phyloP scores from a whole-genome alignment of 1,284 basidiomycete species.

The Tremellales sp. region DNA sequence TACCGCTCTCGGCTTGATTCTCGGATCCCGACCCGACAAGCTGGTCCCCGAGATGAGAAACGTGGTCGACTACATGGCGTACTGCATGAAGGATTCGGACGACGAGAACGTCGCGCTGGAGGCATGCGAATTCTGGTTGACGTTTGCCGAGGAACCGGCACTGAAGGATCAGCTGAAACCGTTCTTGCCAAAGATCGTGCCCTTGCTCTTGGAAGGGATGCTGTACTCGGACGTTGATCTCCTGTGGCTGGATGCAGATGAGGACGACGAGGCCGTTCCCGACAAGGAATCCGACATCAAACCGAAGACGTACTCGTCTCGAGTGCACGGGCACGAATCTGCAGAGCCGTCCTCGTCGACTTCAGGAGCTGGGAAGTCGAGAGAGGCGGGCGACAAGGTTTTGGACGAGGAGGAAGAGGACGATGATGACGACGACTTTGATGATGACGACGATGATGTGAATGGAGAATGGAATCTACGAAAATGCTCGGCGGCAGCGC shows the following conservation, averaged over 20 bases:
- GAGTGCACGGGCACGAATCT: conserved; percentile 73
- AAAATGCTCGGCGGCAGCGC: conserved; percentile 95
- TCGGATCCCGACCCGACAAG: conserved; percentile 90
- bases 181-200: conserved; percentile 80
- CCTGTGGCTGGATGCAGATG: conserved; percentile 90
- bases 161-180: conserved; percentile 80
- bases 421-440: conserved; percentile 79
- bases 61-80: conserved; percentile 98
- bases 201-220: conserved; percentile 94
- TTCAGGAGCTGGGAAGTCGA: conserved; percentile 25
- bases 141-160: conserved; percentile 92
- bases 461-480: conserved; percentile 98
- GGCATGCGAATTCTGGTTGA: conserved; percentile 99
- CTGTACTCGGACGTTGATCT: conserved; percentile 94
- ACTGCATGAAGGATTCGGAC: conserved; percentile 86
- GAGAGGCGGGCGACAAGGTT: conserved; percentile 45
- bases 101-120: conserved; percentile 92
- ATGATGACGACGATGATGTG: conserved; percentile 93
- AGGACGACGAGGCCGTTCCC: conserved; percentile 75
- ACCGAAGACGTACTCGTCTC: conserved; percentile 79
- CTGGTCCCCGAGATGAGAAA: conserved; percentile 93
- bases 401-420: conserved; percentile 64
- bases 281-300: conserved; percentile 95
- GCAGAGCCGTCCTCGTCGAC: conserved; percentile 34
- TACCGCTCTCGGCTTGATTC: conserved; percentile 87